These are phyloP conservation scores for Penicillium sp. DNA, from an alignment of 2,329 filamentous ascomycete genomes.

Conservation along the genomic window DNA sequence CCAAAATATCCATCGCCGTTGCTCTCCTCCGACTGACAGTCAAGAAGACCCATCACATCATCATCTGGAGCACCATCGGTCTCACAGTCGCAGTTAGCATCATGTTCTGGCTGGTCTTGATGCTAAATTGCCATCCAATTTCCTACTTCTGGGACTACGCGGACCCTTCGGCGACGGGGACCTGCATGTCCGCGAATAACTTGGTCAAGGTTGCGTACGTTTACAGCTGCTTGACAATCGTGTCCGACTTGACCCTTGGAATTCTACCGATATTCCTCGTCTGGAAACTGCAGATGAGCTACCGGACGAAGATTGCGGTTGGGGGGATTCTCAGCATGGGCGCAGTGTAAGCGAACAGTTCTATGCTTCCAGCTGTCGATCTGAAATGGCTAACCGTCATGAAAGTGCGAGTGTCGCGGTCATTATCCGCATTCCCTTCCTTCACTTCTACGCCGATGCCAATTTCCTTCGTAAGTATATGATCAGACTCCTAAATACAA, in stretches of 20 bases:
- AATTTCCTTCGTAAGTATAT: slow-evolving; percentile 33
- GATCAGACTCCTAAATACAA: neutral
- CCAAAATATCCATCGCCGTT: slow-evolving; percentile 53
- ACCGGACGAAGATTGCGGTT: slow-evolving; percentile 53
- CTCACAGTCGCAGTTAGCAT: slow-evolving; percentile 45
- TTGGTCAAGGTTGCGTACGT: slow-evolving; percentile 44
- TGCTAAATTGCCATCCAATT: slow-evolving; percentile 54
- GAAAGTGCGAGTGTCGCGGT: slow-evolving; percentile 39
- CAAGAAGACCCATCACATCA: slow-evolving; percentile 44
- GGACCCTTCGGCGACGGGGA: slow-evolving; percentile 32
- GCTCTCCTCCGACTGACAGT: slow-evolving; percentile 53
- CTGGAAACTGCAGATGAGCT: slow-evolving; percentile 54
- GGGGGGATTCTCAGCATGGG: slow-evolving; percentile 56
- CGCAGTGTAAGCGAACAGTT: slow-evolving; percentile 38
- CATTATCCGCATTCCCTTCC: slow-evolving; percentile 47
- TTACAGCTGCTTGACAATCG: slow-evolving; percentile 52
- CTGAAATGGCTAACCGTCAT: neutral
- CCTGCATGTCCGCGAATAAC: slow-evolving; percentile 39
- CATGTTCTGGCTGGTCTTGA: slow-evolving; percentile 50
- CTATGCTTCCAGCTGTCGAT: neutral
- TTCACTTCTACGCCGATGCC: slow-evolving; percentile 40
- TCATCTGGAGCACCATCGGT: slow-evolving; percentile 47
- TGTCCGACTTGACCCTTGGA: slow-evolving; percentile 55
- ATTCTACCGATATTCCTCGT: slow-evolving; percentile 59
- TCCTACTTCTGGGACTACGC: slow-evolving; percentile 49